Evolutionary conservation across 1,284 basidiomycete species (phyloP).

Genomic region (Puccinia polysora): DNA sequence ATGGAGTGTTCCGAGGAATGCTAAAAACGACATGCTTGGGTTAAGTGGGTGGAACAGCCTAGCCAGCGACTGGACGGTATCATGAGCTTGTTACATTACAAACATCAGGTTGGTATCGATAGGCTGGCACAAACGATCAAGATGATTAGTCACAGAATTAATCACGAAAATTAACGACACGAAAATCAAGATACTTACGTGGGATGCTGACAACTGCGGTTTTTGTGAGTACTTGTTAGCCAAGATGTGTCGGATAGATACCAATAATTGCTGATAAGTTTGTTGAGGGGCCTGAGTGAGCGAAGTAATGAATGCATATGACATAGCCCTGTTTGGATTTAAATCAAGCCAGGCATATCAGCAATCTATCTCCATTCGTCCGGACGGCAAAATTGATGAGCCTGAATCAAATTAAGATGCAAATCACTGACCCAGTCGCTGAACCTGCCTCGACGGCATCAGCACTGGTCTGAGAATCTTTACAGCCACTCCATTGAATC

Average conservation of each 20-base stretch:
- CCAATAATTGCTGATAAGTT: conserved; percentile 74
- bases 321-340: conserved; percentile 30
- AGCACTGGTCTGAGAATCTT: conserved; percentile 86
- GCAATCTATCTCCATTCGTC: too few relatives aligned
- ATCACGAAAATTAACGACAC: neutral
- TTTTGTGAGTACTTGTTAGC: conserved; percentile 72
- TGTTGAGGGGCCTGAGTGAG: conserved; percentile 65
- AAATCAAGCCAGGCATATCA: neutral
- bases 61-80: too few relatives aligned
- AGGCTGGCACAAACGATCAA: conserved; percentile 1
- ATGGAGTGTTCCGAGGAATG: too few relatives aligned
- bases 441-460: conserved; percentile 75
- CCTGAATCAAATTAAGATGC: neutral
- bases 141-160: neutral
- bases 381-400: too few relatives aligned
- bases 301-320: conserved; percentile 45
- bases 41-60: too few relatives aligned
- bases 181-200: conserved; percentile 3
- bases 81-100: conserved; percentile 28
- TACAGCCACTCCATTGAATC: conserved; percentile 76
- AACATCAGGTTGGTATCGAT: conserved; percentile 43
- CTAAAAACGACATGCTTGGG: too few relatives aligned
- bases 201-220: conserved; percentile 61
- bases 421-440: conserved; percentile 62
- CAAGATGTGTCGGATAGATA: conserved; percentile 61